Base-by-base conservation (phyloP, 257 asterid species). In the Mitragyna speciosa region DNA sequence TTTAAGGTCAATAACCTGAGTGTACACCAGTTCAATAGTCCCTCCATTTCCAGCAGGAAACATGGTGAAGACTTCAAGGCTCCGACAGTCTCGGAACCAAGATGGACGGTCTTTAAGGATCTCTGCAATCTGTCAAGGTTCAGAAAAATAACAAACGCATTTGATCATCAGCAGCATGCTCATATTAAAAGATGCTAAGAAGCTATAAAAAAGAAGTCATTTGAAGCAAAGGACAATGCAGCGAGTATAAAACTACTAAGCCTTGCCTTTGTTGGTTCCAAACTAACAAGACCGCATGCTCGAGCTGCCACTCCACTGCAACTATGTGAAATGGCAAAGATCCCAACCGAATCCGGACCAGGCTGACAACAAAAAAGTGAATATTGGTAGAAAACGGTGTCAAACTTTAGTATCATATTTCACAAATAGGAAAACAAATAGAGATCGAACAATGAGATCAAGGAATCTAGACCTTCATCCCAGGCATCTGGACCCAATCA, bases 281-380 rank as follows among this genome's bases (percentile, higher is more conserved):
- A 88, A 90, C 96, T 90, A 52, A 96, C 99, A 85, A 96, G 98
- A 89, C 99, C 97, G 45, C 98, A 96, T 49, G 99, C 98, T 90
- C 99, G 93, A 81, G 99, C 99, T 74, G 99, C 99, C 91, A 94
- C 99, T 84, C 97, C 98, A 82, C 88, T 86, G 84, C 94, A 87
- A 89, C 93, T 91, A 68, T 89, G 97, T 71, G 99, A 91, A 88
- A 96, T 94, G 86, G 98, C 95, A 85, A 94, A 96, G 86, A 96
- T 94, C 94, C 99, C 99, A 89, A 96, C 98, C 86, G 95, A 96
- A 87, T 97, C 98, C 98, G 98, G 99, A 96, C 99, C 99, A 96
- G 99, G 99, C 99, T 96, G 89, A 75, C 80, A 82, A 77, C 19
- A 80, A 72, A 78, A 70, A 65, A n/a, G 15, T 70, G 30, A 68